Percentiles rank a stretch among this genome's conserved stretches.
phyloP scores from a whole-genome alignment of 2,329 filamentous ascomycete genomes.

The Hymenoscyphus scutula region DNA sequence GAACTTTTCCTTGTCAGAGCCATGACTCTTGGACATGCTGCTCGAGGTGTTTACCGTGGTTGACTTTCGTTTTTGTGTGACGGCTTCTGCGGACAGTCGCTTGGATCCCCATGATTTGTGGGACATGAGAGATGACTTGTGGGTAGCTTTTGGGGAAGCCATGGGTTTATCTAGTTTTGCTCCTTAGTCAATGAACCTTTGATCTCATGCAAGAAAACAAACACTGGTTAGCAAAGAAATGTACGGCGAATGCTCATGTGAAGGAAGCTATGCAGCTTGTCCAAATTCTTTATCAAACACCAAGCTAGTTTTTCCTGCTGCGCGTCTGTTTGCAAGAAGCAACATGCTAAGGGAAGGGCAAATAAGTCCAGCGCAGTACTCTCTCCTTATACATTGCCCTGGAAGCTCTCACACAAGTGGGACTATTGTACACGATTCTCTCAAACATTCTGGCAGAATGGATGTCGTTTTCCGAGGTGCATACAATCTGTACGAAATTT shows the following conservation, averaged over 20 bases:
- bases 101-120: neutral
- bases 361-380: too few relatives aligned
- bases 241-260: neutral
- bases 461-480: too few relatives aligned
- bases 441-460: too few relatives aligned
- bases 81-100: neutral
- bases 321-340: too few relatives aligned
- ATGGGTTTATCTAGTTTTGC: neutral
- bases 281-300: neutral
- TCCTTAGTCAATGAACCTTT: neutral
- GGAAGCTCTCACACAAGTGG: too few relatives aligned
- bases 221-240: neutral
- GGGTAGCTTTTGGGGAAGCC: neutral
- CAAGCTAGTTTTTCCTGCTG: neutral
- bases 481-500: too few relatives aligned
- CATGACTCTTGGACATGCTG: neutral
- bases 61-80: neutral
- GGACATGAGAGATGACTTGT: neutral
- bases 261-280: neutral
- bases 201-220: neutral
- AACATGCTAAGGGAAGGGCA: too few relatives aligned
- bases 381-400: too few relatives aligned
- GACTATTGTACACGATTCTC: too few relatives aligned
- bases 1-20: constrained; percentile 3
- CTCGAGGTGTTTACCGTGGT: neutral